Percentiles rank a stretch among this genome's conserved stretches.
phyloP scores from a whole-genome alignment of 148 eudicot genomes.

The Rhododendron simsii region DNA sequence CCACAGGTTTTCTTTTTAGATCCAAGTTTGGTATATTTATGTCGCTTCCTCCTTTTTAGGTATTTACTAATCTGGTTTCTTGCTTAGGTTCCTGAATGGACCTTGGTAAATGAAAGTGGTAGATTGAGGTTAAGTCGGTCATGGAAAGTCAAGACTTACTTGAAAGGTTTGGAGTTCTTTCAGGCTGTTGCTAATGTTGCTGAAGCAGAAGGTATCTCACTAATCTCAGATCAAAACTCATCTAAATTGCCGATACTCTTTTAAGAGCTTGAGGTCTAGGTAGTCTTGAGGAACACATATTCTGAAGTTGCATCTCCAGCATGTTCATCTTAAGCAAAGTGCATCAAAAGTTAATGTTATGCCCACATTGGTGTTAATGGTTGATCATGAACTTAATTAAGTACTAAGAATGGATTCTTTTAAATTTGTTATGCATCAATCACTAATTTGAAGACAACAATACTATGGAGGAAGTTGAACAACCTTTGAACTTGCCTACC shows the following conservation, averaged over 20 bases:
- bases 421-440: neutral
- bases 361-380: neutral
- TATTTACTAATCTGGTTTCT: neutral
- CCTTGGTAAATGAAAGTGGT: conserved; percentile 56
- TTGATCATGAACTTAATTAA: neutral
- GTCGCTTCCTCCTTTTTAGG: neutral
- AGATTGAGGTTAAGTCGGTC: conserved; percentile 55
- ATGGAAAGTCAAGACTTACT: conserved; percentile 84
- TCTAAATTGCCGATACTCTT: neutral
- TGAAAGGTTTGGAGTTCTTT: conserved; percentile 81
- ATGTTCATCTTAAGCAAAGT: neutral
- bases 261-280: neutral
- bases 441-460: neutral
- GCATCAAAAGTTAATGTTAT: neutral
- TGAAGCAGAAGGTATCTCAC: conserved; percentile 71
- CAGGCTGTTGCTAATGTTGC: conserved; percentile 69
- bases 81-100: conserved; percentile 79
- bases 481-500: neutral
- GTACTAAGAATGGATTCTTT: neutral
- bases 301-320: neutral
- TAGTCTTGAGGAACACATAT: neutral
- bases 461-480: neutral
- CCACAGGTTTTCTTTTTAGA: conserved; percentile 34
- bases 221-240: neutral
- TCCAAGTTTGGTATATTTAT: neutral